Evolutionary conservation across 371 early-diverging fungal species (phyloP).

Genomic region (Mucor ambiguus): DNA sequence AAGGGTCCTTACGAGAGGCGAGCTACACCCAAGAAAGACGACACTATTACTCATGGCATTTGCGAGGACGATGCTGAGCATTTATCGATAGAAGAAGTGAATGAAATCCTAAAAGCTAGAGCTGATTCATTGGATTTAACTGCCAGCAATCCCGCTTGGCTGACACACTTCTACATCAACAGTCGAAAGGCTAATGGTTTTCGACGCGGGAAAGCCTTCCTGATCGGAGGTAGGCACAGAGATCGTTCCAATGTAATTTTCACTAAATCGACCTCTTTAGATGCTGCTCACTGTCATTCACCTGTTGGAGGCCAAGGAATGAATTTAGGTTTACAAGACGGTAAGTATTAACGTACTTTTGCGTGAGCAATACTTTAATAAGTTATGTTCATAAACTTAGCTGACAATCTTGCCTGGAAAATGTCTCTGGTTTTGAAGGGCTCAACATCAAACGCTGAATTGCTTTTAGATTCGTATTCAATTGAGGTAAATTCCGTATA

Average conservation of each 20-base stretch:
- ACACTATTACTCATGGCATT: constrained; percentile 2
- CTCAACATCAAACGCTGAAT: constrained; percentile 22
- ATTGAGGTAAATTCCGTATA: background rate
- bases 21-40: background rate
- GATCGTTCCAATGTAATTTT: background rate
- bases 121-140: background rate
- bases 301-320: constrained; percentile 35
- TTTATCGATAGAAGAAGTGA: constrained; percentile 6
- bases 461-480: constrained; percentile 28
- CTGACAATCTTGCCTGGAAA: constrained; percentile 41
- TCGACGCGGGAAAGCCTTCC: constrained; percentile 12
- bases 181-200: constrained; percentile 24
- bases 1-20: background rate
- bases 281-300: constrained; percentile 41
- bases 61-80: background rate
- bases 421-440: constrained; percentile 31
- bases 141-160: constrained; percentile 3
- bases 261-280: background rate
- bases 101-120: background rate
- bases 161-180: constrained; percentile 32
- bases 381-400: constrained; percentile 7
- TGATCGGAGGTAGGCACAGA: constrained; percentile 39
- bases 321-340: constrained; percentile 44
- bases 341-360: constrained; percentile 8
- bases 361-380: background rate